A percentile compares a stretch with the other conserved stretches of the same genome.
phyloP scores from a whole-genome alignment of 2,329 filamentous ascomycete genomes.

The Penicillium decumbens region DNA sequence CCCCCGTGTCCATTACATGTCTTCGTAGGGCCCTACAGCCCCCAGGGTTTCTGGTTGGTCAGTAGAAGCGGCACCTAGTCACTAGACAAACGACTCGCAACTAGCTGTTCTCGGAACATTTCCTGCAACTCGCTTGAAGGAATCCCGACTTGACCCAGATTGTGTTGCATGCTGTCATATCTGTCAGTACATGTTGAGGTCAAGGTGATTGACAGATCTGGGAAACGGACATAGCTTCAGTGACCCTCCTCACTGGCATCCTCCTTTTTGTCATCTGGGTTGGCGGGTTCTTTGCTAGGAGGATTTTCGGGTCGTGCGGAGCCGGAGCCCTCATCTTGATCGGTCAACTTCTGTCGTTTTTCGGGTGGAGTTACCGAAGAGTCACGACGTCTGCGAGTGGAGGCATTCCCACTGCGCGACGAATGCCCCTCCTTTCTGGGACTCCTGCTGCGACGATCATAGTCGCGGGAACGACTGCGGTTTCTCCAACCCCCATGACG shows the following conservation, averaged over 20 bases:
- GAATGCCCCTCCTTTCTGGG: conserved; percentile 38
- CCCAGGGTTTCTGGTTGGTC: not conserved
- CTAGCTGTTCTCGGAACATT: not conserved
- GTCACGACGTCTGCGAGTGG: conserved; percentile 40
- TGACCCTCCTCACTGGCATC: conserved; percentile 33
- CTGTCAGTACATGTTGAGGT: not conserved
- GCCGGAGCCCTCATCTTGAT: conserved; percentile 29
- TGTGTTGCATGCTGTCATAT: not conserved
- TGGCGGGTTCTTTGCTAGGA: conserved; percentile 11
- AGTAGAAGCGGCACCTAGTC: not conserved
- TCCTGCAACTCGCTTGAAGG: not conserved
- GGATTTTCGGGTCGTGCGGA: conserved; percentile 20
- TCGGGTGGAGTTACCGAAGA: conserved; percentile 41
- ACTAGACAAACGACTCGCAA: not conserved
- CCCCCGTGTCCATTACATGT: not conserved
- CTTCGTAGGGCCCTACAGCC: not conserved
- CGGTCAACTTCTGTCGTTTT: conserved; percentile 42
- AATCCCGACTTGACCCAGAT: not conserved
- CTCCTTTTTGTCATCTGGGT: conserved; percentile 18
- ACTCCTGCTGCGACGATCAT: conserved; percentile 22
- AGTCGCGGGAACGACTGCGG: conserved; percentile 44
- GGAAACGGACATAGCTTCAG: conserved; percentile 10
- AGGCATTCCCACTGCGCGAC: conserved; percentile 44
- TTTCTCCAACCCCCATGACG: conserved; percentile 17
- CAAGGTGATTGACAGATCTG: not conserved